Percentiles rank a stretch among this genome's conserved stretches.
Evolutionary conservation across 257 asterid species (phyloP).

Genomic region (Solanum okadae): DNA sequence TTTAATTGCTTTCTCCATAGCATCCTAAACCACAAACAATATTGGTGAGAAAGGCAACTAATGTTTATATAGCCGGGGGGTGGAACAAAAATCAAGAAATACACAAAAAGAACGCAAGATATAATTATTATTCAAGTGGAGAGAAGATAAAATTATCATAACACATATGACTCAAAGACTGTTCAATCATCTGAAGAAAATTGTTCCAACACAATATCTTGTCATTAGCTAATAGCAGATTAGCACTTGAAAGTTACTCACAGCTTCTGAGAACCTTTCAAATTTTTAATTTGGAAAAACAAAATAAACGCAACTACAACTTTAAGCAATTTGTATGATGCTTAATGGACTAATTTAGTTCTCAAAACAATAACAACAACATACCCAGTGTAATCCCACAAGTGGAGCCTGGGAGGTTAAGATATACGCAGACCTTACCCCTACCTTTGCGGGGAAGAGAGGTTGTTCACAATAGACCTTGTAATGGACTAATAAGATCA

Average conservation of each 20-base stretch:
- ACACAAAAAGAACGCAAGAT: background rate
- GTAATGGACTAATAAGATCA: background rate
- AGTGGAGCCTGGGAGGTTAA: background rate
- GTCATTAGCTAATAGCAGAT: background rate
- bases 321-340: background rate
- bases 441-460: background rate
- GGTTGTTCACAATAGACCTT: background rate
- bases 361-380: background rate
- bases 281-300: background rate
- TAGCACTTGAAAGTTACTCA: background rate
- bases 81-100: background rate
- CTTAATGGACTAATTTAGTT: background rate
- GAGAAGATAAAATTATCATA: background rate
- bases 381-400: background rate
- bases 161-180: background rate
- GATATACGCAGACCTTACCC: background rate
- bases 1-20: constrained; percentile 98
- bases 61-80: background rate
- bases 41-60: background rate
- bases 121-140: background rate
- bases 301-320: background rate
- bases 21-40: constrained; percentile 55
- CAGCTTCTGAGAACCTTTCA: background rate
- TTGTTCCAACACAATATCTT: background rate
- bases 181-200: background rate